phyloP scores from a whole-genome alignment of 1,284 basidiomycete genomes.

The Ceratobasidium sp. region DNA sequence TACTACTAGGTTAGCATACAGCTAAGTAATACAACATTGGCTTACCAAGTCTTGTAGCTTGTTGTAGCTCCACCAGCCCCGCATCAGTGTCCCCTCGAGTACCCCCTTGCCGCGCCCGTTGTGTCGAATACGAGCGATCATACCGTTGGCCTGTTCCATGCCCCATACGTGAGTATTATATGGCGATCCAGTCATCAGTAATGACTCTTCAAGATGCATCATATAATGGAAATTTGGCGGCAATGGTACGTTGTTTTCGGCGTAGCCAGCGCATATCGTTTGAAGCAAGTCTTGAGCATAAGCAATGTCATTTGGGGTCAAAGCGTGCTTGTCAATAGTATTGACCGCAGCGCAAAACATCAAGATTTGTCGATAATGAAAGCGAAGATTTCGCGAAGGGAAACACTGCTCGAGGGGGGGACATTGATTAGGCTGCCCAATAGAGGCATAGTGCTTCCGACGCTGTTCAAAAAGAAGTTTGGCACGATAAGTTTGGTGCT shows the following conservation, averaged over 20 bases:
- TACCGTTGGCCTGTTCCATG: conserved; percentile 17
- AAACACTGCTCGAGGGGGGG: not conserved
- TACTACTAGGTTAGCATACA: not conserved
- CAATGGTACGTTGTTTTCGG: not conserved
- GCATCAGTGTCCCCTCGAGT: conserved; percentile 22
- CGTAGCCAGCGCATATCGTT: not conserved
- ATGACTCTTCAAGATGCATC: conserved; percentile 26
- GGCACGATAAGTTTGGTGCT: conserved; percentile 4
- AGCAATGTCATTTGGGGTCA: not conserved
- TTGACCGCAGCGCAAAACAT: not conserved
- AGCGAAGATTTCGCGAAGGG: conserved; percentile 4
- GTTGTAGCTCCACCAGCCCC: conserved; percentile 13
- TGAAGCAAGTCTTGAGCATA: conserved; percentile 5
- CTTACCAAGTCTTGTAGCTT: conserved; percentile 13
- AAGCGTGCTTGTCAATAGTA: not conserved
- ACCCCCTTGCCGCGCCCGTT: conserved; percentile 7
- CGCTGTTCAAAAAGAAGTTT: conserved; percentile 18
- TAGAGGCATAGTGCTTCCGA: conserved; percentile 10
- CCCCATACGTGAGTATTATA: conserved; percentile 38
- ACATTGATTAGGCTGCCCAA: conserved; percentile 15
- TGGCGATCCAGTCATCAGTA: conserved; percentile 11
- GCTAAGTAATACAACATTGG: no score
- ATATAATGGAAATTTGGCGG: conserved; percentile 30
- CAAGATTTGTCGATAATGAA: conserved; percentile 28
- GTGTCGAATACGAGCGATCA: not conserved